Evolutionary conservation across 345 rosid species (phyloP).

Genomic region (Hibiscus tridactylites): DNA sequence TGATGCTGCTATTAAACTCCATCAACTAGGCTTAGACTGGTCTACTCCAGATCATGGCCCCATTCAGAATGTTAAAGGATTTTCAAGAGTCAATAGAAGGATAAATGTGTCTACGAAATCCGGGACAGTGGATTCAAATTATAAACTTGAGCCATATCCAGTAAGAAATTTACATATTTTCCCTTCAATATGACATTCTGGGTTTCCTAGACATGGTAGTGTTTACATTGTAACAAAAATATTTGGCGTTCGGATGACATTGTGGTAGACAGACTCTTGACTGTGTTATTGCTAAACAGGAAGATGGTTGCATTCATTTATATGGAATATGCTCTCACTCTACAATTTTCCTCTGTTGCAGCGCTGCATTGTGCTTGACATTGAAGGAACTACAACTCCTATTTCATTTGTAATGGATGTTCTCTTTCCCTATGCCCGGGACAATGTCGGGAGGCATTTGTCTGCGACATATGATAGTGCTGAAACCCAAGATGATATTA

Average conservation of each 20-base stretch:
- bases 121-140: slow-evolving; percentile 32
- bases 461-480: slow-evolving; percentile 55
- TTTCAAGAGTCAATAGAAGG: slow-evolving; percentile 18
- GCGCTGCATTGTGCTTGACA: slow-evolving; percentile 84
- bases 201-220: background rate
- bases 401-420: slow-evolving; percentile 87
- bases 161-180: slow-evolving; percentile 32
- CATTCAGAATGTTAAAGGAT: slow-evolving; percentile 33
- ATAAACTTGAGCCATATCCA: slow-evolving; percentile 27
- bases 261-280: background rate
- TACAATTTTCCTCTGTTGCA: slow-evolving; percentile 33
- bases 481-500: slow-evolving; percentile 76
- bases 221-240: background rate
- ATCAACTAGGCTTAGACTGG: slow-evolving; percentile 70
- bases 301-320: background rate
- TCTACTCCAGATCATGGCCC: slow-evolving; percentile 71
- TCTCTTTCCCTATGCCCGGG: slow-evolving; percentile 87
- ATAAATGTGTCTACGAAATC: slow-evolving; percentile 33
- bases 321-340: slow-evolving; percentile 13
- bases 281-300: background rate
- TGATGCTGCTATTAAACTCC: slow-evolving; percentile 90
- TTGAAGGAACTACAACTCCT: slow-evolving; percentile 96
- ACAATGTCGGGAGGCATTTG: slow-evolving; percentile 80
- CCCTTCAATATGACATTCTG: background rate
- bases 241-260: background rate